phyloP scores from a whole-genome alignment of 345 rosid genomes.

The Acer yangbiense region DNA sequence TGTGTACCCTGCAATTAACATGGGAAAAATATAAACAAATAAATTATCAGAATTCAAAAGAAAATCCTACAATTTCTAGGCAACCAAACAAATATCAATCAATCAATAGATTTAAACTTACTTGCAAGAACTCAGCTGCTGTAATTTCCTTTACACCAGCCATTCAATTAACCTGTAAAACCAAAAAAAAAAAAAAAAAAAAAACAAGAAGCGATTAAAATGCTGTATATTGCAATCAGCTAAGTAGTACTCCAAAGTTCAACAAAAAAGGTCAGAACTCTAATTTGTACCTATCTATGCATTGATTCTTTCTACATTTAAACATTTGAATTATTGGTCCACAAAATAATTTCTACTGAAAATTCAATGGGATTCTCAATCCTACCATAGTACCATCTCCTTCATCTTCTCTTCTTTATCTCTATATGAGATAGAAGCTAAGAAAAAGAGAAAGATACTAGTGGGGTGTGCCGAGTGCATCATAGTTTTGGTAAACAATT shows the following conservation, averaged over 20 bases:
- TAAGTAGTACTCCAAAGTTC: too few species aligned
- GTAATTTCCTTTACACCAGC: conserved; percentile 39
- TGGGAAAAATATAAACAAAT: not conserved
- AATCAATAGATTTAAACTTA: conserved; percentile 16
- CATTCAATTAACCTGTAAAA: conserved; percentile 29
- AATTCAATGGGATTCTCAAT: too few species aligned
- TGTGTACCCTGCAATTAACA: conserved; percentile 54
- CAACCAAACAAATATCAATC: not conserved
- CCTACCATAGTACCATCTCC: not conserved
- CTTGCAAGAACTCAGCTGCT: conserved; percentile 43
- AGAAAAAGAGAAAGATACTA: not conserved
- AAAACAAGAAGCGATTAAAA: too few species aligned
- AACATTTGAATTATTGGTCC: too few species aligned
- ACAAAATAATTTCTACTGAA: too few species aligned
- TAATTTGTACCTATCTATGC: too few species aligned
- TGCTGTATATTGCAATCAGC: too few species aligned
- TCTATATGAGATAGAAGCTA: not conserved
- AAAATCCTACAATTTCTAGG: not conserved
- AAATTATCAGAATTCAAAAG: too few species aligned
- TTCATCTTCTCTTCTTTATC: not conserved
- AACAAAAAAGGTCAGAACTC: too few species aligned
- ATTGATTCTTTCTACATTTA: too few species aligned
- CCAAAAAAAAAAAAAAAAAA: not conserved
- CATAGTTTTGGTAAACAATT: not conserved
- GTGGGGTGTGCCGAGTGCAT: not conserved